A percentile compares a stretch with the other conserved stretches of the same genome.
These are phyloP conservation scores for Rhododendron williamsianum DNA, from an alignment of 148 eudicot species.

Conservation along the genomic window DNA sequence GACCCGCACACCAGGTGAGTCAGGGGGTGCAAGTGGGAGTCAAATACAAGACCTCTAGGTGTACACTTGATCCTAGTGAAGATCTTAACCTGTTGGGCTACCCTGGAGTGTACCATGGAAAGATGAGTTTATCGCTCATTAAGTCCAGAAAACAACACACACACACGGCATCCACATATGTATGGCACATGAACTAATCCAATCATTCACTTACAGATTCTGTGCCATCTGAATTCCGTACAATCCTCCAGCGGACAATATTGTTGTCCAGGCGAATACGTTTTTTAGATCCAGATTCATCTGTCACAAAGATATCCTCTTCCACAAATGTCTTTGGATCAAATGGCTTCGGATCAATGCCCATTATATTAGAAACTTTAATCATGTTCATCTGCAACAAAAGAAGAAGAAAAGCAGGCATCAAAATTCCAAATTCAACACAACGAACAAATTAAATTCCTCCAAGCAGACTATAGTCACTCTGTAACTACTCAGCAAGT, in stretches of 20 bases:
- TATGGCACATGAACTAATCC: background rate
- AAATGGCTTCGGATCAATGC: slow-evolving; percentile 86
- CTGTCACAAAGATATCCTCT: slow-evolving; percentile 82
- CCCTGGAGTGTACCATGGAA: background rate
- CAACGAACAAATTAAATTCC: background rate
- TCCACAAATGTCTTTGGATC: slow-evolving; percentile 88
- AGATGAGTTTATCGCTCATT: background rate
- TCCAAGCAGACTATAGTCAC: background rate
- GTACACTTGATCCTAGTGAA: background rate
- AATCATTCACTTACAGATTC: slow-evolving; percentile 55
- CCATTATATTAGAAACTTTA: slow-evolving; percentile 96
- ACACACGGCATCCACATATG: background rate
- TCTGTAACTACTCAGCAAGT: background rate
- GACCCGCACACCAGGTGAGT: background rate
- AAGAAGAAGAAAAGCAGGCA: slow-evolving; percentile 8
- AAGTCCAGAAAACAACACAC: background rate
- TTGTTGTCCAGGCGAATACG: slow-evolving; percentile 90
- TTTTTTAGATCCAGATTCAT: slow-evolving; percentile 90
- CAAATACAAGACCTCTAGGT: background rate
- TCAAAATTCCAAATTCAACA: background rate
- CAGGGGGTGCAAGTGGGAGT: background rate
- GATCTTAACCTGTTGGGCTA: background rate
- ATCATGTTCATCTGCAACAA: slow-evolving; percentile 83
- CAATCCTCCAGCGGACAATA: slow-evolving; percentile 90
- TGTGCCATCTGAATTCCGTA: slow-evolving; percentile 66